Evolutionary conservation across 352 stramenopile species (phyloP).

Genomic region (Globisporangium okanoganense): DNA sequence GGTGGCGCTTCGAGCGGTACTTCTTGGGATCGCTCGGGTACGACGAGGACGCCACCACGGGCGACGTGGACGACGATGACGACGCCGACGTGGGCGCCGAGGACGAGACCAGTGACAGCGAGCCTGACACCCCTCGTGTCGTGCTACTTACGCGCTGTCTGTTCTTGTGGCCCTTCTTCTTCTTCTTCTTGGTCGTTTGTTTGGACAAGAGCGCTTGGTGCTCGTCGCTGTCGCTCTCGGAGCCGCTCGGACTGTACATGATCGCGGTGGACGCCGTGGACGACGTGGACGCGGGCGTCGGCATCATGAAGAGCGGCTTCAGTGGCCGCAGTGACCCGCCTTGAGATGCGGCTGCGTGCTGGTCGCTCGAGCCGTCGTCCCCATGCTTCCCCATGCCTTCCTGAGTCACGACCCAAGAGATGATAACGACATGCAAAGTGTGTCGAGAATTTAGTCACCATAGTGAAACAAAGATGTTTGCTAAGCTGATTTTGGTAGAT

Average conservation of each 20-base stretch:
- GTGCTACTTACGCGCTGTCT: neutral
- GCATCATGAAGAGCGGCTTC: constrained; percentile 3
- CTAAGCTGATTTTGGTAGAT: no score
- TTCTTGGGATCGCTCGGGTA: neutral
- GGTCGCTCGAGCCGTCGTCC: neutral
- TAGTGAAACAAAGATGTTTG: neutral
- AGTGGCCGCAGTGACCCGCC: neutral
- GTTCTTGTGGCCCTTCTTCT: neutral
- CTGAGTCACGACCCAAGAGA: neutral
- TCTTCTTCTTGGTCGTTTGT: neutral
- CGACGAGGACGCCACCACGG: neutral
- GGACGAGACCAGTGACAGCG: no score
- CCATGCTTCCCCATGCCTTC: neutral
- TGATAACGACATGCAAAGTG: neutral
- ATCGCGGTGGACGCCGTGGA: constrained; percentile 8
- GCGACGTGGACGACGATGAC: neutral
- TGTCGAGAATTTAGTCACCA: neutral
- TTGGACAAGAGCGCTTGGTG: constrained; percentile 4
- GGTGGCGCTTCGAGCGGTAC: constrained; percentile 1
- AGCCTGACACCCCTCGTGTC: neutral
- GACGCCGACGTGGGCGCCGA: neutral
- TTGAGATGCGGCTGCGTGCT: neutral
- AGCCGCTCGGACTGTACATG: constrained; percentile 7
- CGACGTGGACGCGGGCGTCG: constrained; percentile 9
- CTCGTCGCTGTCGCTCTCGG: constrained; percentile 10